A percentile compares a stretch with the other conserved stretches of the same genome.
These are phyloP conservation scores for Choricystis sp. DNA, from an alignment of 139 green algal genomes.

Conservation along the genomic window DNA sequence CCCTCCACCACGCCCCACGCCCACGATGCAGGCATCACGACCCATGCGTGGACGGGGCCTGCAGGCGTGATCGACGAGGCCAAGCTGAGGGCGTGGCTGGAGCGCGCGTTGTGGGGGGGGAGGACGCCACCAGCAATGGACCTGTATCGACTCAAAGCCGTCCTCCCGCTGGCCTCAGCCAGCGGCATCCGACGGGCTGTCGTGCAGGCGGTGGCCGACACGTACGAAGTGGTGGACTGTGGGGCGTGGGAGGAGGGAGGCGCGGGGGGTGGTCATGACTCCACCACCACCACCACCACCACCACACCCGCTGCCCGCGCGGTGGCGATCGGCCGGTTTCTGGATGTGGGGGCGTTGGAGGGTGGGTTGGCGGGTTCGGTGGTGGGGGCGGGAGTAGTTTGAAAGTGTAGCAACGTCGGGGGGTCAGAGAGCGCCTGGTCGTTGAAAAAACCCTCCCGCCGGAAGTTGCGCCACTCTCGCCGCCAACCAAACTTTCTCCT, in stretches of 20 bases:
- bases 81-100: slow-evolving; percentile 30
- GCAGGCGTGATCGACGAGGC: slow-evolving; percentile 18
- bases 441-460: too few species aligned
- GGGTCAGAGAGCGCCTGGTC: too few species aligned
- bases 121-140: slow-evolving; percentile 9
- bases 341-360: slow-evolving; percentile 13
- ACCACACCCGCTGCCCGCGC: too few species aligned
- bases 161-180: slow-evolving; percentile 37
- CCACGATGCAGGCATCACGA: slow-evolving; percentile 4
- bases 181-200: background rate
- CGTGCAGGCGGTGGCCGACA: slow-evolving; percentile 56
- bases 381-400: too few species aligned
- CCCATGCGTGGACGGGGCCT: slow-evolving; percentile 14
- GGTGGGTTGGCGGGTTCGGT: slow-evolving; percentile 5
- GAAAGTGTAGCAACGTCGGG: too few species aligned
- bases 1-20: too few species aligned
- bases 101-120: slow-evolving; percentile 44
- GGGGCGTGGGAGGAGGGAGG: slow-evolving; percentile 20
- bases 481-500: too few species aligned
- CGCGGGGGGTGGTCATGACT: slow-evolving; percentile 9
- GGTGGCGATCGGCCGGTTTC: slow-evolving; percentile 43
- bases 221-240: slow-evolving; percentile 57
- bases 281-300: too few species aligned
- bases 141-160: slow-evolving; percentile 60
- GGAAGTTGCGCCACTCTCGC: too few species aligned